phyloP scores from a whole-genome alignment of 495 filamentous ascomycete genomes.

The Lasiosphaeria hispida region DNA sequence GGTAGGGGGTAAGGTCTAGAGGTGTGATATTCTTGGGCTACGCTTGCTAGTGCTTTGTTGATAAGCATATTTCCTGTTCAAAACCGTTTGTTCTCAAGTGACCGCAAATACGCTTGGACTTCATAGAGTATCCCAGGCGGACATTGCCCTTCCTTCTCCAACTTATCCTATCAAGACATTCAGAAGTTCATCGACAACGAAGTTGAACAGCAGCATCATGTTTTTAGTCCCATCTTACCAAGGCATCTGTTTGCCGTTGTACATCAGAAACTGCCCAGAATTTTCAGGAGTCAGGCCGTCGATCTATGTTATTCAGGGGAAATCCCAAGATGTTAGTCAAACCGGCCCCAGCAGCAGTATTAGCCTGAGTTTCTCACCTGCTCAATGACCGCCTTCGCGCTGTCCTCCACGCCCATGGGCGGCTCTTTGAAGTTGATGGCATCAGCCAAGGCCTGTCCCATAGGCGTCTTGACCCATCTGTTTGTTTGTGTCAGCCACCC shows the following conservation, averaged over 20 bases:
- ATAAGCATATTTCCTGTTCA: too few species aligned
- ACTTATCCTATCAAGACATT: too few species aligned
- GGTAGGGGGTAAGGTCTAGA: too few species aligned
- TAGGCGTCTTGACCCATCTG: constrained; percentile 42
- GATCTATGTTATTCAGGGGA: constrained; percentile 18
- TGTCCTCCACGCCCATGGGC: constrained; percentile 31
- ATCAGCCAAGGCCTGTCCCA: constrained; percentile 40
- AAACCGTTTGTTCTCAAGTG: too few species aligned
- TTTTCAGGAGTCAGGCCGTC: constrained; percentile 25
- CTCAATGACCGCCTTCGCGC: constrained; percentile 26
- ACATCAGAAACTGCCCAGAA: constrained; percentile 25
- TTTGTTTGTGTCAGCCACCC: background rate
- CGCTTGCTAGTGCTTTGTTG: too few species aligned
- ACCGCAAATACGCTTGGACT: too few species aligned
- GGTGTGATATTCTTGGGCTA: too few species aligned
- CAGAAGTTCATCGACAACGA: too few species aligned
- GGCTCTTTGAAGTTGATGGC: constrained; percentile 29
- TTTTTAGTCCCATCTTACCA: constrained; percentile 16
- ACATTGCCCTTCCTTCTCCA: too few species aligned
- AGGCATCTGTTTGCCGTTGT: constrained; percentile 18
- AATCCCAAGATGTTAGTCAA: background rate
- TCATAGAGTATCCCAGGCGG: too few species aligned
- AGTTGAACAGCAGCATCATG: background rate
- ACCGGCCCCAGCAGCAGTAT: background rate
- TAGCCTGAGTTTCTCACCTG: constrained; percentile 25